Evolutionary conservation across 129 eudicot genomes (phyloP), one percentile per base, ranked within the genome.

Genomic region (Tagetes erecta): DNA sequence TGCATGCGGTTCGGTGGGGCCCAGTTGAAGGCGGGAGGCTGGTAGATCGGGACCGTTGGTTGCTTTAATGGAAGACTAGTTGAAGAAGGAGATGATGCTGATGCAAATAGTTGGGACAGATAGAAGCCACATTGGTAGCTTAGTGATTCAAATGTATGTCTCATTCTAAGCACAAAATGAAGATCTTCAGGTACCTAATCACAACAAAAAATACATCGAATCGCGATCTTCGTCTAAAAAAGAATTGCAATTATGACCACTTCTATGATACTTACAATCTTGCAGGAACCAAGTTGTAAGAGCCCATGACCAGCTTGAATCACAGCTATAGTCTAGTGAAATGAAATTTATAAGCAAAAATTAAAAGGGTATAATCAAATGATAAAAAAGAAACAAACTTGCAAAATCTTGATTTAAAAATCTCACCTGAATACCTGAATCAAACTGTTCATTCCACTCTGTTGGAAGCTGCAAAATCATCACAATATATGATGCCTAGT

Each of bases 251-350:
- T 65, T 51, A 6, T 0, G 33, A 42, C 35, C 56, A 38, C 34
- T 50, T 75, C 1, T 39, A 81, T 3, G 47, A 64, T 59, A 86
- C 98, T 90, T 81, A 94, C 98, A 85, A 90, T 94, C 83, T 94
- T 94, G 93, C 97, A 94, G 35, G 98, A 94, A 51, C 98, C 98
- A 52, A 94, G 92, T 68, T 94, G 98, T 64, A 94, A 83, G 36
- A 94, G 93, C 33, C 98, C 98, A 85, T 94, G 98, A 49, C 98
- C 98, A 83, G 98, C 98, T 87, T 94, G 98, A 73, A 94, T 94
- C 34, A 94, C 98, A 68, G 98, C 98, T 33, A 94, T 90, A 34
- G 98, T 94, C 98, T 93, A 76, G 37, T 8, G 70, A 81, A 36
- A 35, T 38, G 8, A 36, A 34, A 62, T 12, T 58, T 51, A 38